Evolutionary conservation across 768 basidiomycete genomes (phyloP), one percentile per base, ranked within the genome.

Genomic region (Hygrophorus pudorinus): DNA sequence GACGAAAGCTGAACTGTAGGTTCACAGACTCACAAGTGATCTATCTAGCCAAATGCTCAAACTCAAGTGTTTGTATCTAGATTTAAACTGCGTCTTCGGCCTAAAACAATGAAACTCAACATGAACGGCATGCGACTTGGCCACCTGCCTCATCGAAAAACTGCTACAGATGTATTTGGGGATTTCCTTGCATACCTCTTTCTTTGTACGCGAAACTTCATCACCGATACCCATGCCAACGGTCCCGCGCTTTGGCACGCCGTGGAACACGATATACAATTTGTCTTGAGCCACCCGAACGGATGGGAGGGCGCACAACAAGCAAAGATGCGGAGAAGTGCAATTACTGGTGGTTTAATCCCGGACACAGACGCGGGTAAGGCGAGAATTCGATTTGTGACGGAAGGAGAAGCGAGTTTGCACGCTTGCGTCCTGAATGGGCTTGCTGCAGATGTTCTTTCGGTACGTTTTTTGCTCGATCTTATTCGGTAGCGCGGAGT

Each of bases 41-140:
- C 1, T n/a, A n/a, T 20, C 35, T 29, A 51, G 30, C 45, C 3
- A 35, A 28, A 17, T 8, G 31, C 37, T 20, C 45, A 11, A 48
- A 37, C 40, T 32, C 29, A 38, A 28, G 21, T 31, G 29, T 40
- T 39, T 40, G 7, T 24, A 24, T 18, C 4, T 49, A 86, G 85
- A 1, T 88, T 86, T 73, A 88, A 88, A 61, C 72, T 87, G 48
- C 83, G 85, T 48, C 65, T 88, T 42, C 72, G 85, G 10, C 85
- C 85, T 13, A 77, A 78, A 43, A 70, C 80, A 7, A 87, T 88
- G 85, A 76, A 79, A 51, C 72, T 86, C 44, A 73, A 79, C 58
- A 86, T 85, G 83, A 87, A 87, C 58, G 85, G 85, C 34, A 85
- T 87, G 79, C 77, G 79, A 4, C 71, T 88, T 43, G 75, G 78